These are phyloP conservation scores for Bullera alba DNA, from an alignment of 768 basidiomycete genomes.

Conservation along the genomic window DNA sequence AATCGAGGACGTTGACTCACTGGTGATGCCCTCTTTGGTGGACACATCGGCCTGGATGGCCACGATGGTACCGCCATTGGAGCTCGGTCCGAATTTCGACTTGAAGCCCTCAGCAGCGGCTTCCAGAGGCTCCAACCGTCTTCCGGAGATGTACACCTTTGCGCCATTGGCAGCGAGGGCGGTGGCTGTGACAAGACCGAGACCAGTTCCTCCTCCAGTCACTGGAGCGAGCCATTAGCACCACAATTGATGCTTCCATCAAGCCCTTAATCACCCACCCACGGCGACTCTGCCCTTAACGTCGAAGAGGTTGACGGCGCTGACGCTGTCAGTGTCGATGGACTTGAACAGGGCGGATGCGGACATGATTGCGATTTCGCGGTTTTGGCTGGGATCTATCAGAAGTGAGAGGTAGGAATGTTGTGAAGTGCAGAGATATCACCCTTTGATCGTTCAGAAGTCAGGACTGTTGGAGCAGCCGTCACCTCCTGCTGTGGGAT, in stretches of 20 bases:
- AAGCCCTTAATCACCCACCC: not conserved
- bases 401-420: too few species aligned
- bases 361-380: not conserved
- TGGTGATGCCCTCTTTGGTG: conserved; percentile 37
- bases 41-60: conserved; percentile 35
- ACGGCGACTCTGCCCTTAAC: not conserved
- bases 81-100: conserved; percentile 6
- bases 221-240: conserved; percentile 9
- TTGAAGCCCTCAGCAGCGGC: conserved; percentile 27
- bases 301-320: not conserved
- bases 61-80: conserved; percentile 27
- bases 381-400: too few species aligned
- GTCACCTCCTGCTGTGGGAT: too few species aligned
- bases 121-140: conserved; percentile 33
- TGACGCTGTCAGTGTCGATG: not conserved
- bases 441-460: too few species aligned
- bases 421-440: too few species aligned
- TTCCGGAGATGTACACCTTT: conserved; percentile 44
- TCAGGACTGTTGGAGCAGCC: too few species aligned
- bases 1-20: conserved; percentile 26
- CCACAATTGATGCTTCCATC: too few species aligned
- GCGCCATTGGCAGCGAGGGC: conserved; percentile 41
- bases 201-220: conserved; percentile 29
- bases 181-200: conserved; percentile 25
- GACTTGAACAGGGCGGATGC: not conserved